phyloP scores from a whole-genome alignment of 768 basidiomycete species.

The Pleurotus tuoliensis region DNA sequence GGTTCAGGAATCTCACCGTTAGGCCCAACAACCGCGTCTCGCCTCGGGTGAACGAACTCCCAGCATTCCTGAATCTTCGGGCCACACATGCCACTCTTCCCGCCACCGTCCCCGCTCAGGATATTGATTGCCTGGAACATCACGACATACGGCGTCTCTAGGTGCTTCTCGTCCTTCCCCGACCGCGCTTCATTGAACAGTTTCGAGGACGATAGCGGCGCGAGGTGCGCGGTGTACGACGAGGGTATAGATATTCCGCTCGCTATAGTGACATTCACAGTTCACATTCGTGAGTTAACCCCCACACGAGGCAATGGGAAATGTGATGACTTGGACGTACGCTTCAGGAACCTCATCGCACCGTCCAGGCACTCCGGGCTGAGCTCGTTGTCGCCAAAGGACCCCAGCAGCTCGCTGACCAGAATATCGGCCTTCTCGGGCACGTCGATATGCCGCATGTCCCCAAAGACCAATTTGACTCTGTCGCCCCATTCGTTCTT shows the following conservation, averaged over 20 bases:
- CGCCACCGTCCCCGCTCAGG: constrained; percentile 72
- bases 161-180: constrained; percentile 60
- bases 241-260: constrained; percentile 94
- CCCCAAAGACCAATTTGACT: constrained; percentile 86
- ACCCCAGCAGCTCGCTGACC: constrained; percentile 93
- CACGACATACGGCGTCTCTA: constrained; percentile 97
- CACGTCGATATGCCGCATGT: constrained; percentile 83
- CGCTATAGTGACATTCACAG: constrained; percentile 40
- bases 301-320: neutral
- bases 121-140: constrained; percentile 96
- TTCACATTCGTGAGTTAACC: neutral
- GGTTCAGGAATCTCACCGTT: constrained; percentile 43
- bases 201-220: constrained; percentile 92
- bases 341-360: constrained; percentile 88
- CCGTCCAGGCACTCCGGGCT: constrained; percentile 98
- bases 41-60: constrained; percentile 93
- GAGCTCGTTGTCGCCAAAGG: constrained; percentile 97
- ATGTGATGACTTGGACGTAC: constrained; percentile 39
- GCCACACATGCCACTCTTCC: constrained; percentile 65
- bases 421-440: constrained; percentile 91
- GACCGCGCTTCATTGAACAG: constrained; percentile 79
- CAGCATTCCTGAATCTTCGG: constrained; percentile 91
- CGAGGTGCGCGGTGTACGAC: constrained; percentile 92
- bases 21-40: constrained; percentile 70
- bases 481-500: constrained; percentile 76